These are phyloP conservation scores for Pseudonitzschia pungens DNA, from an alignment of 108 stramenopile species.

Conservation along the genomic window DNA sequence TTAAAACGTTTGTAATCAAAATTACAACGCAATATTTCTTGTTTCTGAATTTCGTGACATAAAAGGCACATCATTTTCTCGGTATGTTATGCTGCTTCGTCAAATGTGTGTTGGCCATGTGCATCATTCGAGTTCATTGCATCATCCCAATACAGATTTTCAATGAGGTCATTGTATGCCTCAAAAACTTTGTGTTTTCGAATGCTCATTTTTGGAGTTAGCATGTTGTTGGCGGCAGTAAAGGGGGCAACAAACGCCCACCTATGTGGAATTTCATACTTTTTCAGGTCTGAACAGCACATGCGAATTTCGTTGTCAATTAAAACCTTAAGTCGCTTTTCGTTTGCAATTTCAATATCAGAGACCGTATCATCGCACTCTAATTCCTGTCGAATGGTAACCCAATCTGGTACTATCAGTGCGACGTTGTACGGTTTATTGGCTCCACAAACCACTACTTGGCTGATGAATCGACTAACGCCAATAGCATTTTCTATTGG, in stretches of 20 bases:
- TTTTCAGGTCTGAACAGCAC: conserved; percentile 69
- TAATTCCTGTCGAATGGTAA: conserved; percentile 51
- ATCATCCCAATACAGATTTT: conserved; percentile 60
- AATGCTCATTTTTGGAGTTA: conserved; percentile 93
- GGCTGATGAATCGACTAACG: conserved; percentile 83
- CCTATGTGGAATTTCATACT: conserved; percentile 77
- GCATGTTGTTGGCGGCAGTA: conserved; percentile 84
- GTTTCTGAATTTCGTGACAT: neutral
- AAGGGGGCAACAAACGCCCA: conserved; percentile 88
- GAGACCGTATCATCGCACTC: conserved; percentile 43
- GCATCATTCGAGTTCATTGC: conserved; percentile 2
- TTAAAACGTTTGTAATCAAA: too few species aligned
- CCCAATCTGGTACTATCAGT: conserved; percentile 88
- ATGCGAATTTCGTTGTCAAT: conserved; percentile 67
- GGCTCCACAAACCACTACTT: conserved; percentile 87
- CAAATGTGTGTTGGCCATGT: neutral
- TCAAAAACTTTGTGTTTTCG: conserved; percentile 85
- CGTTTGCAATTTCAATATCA: conserved; percentile 66
- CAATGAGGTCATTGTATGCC: conserved; percentile 66
- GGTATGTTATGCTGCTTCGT: neutral
- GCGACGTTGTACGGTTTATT: conserved; percentile 86
- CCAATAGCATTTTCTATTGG: conserved; percentile 90
- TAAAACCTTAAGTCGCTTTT: conserved; percentile 57
- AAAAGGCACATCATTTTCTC: neutral
- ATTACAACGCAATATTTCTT: too few species aligned